Evolutionary conservation across 768 basidiomycete genomes (phyloP), one percentile per base, ranked within the genome.

Genomic region (Lactarius evosmus): DNA sequence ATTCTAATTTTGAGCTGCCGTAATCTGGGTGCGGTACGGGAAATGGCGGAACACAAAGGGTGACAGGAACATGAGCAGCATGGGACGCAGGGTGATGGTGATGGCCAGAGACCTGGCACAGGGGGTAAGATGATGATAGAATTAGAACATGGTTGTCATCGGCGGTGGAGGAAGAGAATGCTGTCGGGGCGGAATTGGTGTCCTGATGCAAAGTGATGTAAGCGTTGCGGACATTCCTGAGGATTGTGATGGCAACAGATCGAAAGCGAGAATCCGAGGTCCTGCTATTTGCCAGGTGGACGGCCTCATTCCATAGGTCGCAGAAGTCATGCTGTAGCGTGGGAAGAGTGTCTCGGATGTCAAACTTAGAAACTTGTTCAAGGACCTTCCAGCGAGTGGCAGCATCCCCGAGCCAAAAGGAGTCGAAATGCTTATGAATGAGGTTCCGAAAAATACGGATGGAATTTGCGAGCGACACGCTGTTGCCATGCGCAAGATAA

Each of bases 311-410:
- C 61, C 61, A 62, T 11, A 62, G 36, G 38, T 19, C 11, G 11
- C 56, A 62, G 29, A 62, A 62, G 38, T 56, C 61, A 32, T 50
- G 53, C 19, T 32, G 44, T 1, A 62, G 54, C 7, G 32, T 32
- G 1, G 12, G 54, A 19, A 34, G 33, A 9, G 63, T 59, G 1
- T 1, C 6, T 38, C 14, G 44, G 19, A 19, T 14, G 4, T 49
- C 29, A 7, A 50, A n/a, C 7, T 55, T 38, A 9, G 52, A 54
- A 22, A 55, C 41, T 0, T 30, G 29, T 30, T 40, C 34, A 2
- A 64, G 27, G 1, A 52, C 49, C 40, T 38, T 59, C 52, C 49
- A 11, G 49, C 49, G 58, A 7, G 14, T n/a, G 4, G 34, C 19
- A 11, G 50, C 4, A 27, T 40, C 32, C 30, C 32, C 22, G 27